Conservation (phyloP, 2,329 filamentous ascomycete genomes). For the Pseudogymnoascus destructans region DNA sequence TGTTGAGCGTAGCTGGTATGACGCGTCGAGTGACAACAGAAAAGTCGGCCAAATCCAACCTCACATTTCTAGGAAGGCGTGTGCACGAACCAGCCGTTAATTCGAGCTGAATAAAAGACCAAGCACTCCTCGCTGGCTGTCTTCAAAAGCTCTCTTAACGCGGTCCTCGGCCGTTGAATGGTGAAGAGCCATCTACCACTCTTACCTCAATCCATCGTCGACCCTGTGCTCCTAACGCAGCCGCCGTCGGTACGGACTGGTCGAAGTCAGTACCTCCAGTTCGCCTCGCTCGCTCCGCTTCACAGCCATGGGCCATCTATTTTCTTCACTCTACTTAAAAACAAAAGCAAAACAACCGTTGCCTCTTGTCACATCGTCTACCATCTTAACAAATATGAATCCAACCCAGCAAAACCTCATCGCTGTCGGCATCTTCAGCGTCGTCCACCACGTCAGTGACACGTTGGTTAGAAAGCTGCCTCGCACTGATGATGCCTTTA, state of each 20-base stretch:
- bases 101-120: not conserved
- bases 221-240: not conserved
- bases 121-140: not conserved
- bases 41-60: no score
- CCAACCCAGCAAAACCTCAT: conserved; percentile 7
- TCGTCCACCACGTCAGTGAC: not conserved
- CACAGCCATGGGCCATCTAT: not conserved
- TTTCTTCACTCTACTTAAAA: not conserved
- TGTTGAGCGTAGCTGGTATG: no score
- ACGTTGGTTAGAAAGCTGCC: not conserved
- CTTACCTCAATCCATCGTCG: not conserved
- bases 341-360: not conserved
- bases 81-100: not conserved
- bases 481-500: not conserved
- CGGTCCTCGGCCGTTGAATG: not conserved
- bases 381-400: not conserved
- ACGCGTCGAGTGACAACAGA: no score
- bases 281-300: not conserved
- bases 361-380: conserved; percentile 5
- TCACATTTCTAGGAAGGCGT: no score
- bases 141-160: not conserved
- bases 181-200: not conserved
- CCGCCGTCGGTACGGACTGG: not conserved
- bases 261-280: not conserved
- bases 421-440: not conserved